phyloP scores from a whole-genome alignment of 2,329 filamentous ascomycete species.

The Beauveria sp. region DNA sequence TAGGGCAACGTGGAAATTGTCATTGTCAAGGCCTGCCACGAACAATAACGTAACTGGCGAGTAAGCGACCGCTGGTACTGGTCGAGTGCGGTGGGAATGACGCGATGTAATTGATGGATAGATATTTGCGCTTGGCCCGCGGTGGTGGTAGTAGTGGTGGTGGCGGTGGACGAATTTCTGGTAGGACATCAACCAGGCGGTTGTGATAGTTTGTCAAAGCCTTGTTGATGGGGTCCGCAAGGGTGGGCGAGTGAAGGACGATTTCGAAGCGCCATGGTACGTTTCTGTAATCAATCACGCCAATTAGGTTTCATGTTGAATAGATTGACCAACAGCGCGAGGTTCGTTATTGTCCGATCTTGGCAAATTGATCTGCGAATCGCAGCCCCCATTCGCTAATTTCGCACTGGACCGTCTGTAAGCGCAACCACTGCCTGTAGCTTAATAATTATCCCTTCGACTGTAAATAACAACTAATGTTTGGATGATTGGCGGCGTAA shows the following conservation, averaged over 20 bases:
- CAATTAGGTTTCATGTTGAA: background rate
- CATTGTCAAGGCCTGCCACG: background rate
- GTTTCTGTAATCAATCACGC: background rate
- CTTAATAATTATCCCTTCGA: background rate
- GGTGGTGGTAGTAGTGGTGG: no score
- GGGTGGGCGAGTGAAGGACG: background rate
- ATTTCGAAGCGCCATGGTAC: background rate
- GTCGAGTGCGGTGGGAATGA: background rate
- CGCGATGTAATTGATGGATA: background rate
- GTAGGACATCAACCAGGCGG: background rate
- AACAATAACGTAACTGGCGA: background rate
- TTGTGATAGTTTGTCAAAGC: no score
- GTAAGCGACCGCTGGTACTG: no score
- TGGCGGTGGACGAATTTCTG: background rate
- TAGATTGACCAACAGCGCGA: background rate
- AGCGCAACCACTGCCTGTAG: constrained; percentile 1
- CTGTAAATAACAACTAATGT: no score
- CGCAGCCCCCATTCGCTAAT: background rate
- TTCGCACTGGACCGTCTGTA: background rate
- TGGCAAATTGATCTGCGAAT: background rate
- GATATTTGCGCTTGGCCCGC: background rate
- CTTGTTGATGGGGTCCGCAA: background rate
- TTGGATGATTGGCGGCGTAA: background rate
- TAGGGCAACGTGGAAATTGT: background rate
- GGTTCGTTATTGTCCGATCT: background rate